Evolutionary conservation across 2,329 filamentous ascomycete genomes (phyloP), one percentile per base, ranked within the genome.

Genomic region (Bipolaris zeicola): DNA sequence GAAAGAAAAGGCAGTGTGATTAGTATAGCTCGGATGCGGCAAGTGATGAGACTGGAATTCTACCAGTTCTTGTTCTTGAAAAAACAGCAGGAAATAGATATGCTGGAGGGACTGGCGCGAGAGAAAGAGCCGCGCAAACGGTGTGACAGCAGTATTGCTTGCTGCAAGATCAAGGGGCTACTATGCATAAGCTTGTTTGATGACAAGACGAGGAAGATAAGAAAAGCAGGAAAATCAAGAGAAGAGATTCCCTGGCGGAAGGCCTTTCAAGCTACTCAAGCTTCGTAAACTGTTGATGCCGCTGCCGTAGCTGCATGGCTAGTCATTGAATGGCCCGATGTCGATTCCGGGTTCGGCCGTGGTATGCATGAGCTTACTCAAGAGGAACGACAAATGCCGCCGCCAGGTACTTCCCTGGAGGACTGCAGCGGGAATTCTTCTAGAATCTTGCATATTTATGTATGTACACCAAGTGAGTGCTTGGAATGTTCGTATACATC

Each of bases 1-100:
- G 43, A 33, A n/a, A 42, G 43, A 10, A 57, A 52, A 24, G 34
- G 41, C 10, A 57, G 52, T 11, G 34, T 52, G 2, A 28, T 18
- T 24, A 58, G 52, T 39, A 38, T 55, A 44, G 11, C 45, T 41
- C 41, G 41, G 13, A 39, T 44, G 22, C 34, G 44, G 6, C 41
- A 39, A 14, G 52, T 22, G 31, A 56, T 53, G 55, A 59, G 38
- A 28, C 22, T 48, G 5, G 45, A 58, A 2, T 58, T 63, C 38
- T 61, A 50, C 10, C 49, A 53, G 6, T 50, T 53, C 6, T 11
- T 63, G 16, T 60, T 61, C 42, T 31, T 46, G 4, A 54, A 50
- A n/a, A 55, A 54, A 24, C 26, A 44, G 38, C 31, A 28, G 42
- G 50, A 44, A 8, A 52, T 50, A 47, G 22, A 51, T 8, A 5